phyloP scores from a whole-genome alignment of 495 filamentous ascomycete genomes.

The Glutinoglossum americanum region DNA sequence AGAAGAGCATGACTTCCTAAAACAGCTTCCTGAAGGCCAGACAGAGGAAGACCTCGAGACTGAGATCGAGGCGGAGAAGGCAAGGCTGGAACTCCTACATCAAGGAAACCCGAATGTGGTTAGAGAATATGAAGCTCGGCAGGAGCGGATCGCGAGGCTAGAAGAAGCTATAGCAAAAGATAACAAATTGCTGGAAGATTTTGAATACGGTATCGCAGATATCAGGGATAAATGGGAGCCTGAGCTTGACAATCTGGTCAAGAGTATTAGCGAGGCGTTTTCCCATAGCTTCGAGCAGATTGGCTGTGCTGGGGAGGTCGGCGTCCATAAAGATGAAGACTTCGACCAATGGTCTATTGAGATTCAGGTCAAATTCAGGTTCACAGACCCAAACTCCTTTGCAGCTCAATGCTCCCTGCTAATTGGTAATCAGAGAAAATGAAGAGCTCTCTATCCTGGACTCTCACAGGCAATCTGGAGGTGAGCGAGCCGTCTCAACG shows the following conservation, averaged over 20 bases:
- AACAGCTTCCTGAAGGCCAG: slow-evolving; percentile 21
- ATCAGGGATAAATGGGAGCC: slow-evolving; percentile 59
- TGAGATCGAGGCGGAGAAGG: slow-evolving; percentile 52
- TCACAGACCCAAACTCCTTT: slow-evolving; percentile 9
- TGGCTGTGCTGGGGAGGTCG: slow-evolving; percentile 84
- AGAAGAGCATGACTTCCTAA: slow-evolving; percentile 15
- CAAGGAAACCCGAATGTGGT: slow-evolving; percentile 60
- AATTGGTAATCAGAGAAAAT: slow-evolving; percentile 32
- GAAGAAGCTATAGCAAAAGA: slow-evolving; percentile 23
- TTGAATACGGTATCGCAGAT: slow-evolving; percentile 32
- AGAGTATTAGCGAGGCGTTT: slow-evolving; percentile 73
- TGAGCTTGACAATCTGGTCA: slow-evolving; percentile 50
- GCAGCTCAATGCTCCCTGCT: not conserved
- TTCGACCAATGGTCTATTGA: slow-evolving; percentile 89
- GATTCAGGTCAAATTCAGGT: slow-evolving; percentile 87
- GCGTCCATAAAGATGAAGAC: slow-evolving; percentile 55
- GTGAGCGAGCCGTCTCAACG: slow-evolving; percentile 87
- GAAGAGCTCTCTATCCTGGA: slow-evolving; percentile 69
- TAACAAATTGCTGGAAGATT: slow-evolving; percentile 23
- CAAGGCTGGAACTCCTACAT: slow-evolving; percentile 57
- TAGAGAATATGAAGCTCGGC: slow-evolving; percentile 54
- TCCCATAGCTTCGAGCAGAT: slow-evolving; percentile 80
- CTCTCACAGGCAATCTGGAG: slow-evolving; percentile 85
- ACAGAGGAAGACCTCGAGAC: slow-evolving; percentile 42
- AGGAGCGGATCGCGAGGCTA: slow-evolving; percentile 25